Base-by-base conservation (phyloP, 257 asterid genomes). In the Leptodermis oblonga region DNA sequence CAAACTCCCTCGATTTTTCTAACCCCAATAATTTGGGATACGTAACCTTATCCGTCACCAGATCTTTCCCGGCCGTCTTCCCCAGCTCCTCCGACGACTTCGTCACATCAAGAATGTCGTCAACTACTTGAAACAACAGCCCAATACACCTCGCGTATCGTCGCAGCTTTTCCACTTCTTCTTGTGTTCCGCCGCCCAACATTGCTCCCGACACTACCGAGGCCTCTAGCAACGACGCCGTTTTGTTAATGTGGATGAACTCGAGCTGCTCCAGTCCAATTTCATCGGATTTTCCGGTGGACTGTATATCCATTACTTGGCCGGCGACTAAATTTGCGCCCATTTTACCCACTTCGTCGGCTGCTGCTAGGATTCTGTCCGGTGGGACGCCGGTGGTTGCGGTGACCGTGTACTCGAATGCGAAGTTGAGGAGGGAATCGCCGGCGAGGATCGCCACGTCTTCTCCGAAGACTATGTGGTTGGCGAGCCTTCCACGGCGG, bases 291-390 rank as follows among this genome's bases (percentile, higher is more conserved):
- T 73, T 70, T 18, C 97, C 89, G 4, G 90, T 76, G 78, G 70
- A 76, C 22, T 66, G 28, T 23, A 90, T 4, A 70, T 90, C 97
- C 37, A 77, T 95, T 4, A 85, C 88, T 76, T 90, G 97, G 33
- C 97, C 97, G 0, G 87, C 90, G 39, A 83, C 96, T 52, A 87
- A 76, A n/a, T 90, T 89, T 73, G 83, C 86, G 52, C 97, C 95
- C 4, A 83, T 70, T 59, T 84, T 90, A 0, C 89, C 90, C 22
- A 86, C 34, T 68, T 90, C 97, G 3, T 73, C 82, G 0, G 82
- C 73, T 4, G 76, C 84, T 12, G 72, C 55, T 34, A 82, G 37
- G 5, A 83, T 71, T 53, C 75, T 41, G 12, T 72, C 70, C 3
- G 83, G 73, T 0, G 68, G 3, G 5, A 79, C 73, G 9, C 68